Percentiles rank a stretch among this genome's conserved stretches.
phyloP scores from a whole-genome alignment of 352 stramenopile species.

The Globisporangium abappressorium region DNA sequence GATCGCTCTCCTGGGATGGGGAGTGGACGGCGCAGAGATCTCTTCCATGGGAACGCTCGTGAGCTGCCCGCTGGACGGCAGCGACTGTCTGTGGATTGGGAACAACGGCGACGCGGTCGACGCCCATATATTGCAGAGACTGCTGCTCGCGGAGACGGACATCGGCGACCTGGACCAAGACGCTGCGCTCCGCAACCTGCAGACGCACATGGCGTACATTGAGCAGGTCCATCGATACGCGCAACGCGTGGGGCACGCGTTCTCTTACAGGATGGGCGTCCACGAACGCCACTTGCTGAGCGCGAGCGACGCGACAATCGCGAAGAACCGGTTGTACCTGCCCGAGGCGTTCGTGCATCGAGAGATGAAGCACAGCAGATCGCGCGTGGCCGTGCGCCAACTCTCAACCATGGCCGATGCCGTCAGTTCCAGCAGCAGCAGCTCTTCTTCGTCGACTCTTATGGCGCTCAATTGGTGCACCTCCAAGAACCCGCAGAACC shows the following conservation, averaged over 20 bases:
- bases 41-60: conserved; percentile 46
- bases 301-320: conserved; percentile 22
- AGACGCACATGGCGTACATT: conserved; percentile 70
- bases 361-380: conserved; percentile 32
- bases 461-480: conserved; percentile 66
- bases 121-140: conserved; percentile 32
- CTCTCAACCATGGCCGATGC: conserved; percentile 13
- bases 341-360: conserved; percentile 53
- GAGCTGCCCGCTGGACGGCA: conserved; percentile 24
- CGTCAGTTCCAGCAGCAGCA: conserved; percentile 15
- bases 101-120: conserved; percentile 37
- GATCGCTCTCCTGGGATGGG: conserved; percentile 11
- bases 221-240: conserved; percentile 66
- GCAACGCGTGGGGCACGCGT: conserved; percentile 46
- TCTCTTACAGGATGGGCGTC: conserved; percentile 64
- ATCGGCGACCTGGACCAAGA: conserved; percentile 18
- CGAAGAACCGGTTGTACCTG: conserved; percentile 18
- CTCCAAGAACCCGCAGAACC: conserved; percentile 49
- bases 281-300: conserved; percentile 49
- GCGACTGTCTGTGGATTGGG: conserved; percentile 52
- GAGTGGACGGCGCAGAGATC: conserved; percentile 2
- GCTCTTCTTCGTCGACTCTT: conserved; percentile 14
- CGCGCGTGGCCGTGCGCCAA: conserved; percentile 22
- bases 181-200: conserved; percentile 39
- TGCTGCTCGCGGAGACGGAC: conserved; percentile 38